These are phyloP conservation scores for Naganishia vaughanmartiniae DNA, from an alignment of 768 basidiomycete species.

Conservation along the genomic window DNA sequence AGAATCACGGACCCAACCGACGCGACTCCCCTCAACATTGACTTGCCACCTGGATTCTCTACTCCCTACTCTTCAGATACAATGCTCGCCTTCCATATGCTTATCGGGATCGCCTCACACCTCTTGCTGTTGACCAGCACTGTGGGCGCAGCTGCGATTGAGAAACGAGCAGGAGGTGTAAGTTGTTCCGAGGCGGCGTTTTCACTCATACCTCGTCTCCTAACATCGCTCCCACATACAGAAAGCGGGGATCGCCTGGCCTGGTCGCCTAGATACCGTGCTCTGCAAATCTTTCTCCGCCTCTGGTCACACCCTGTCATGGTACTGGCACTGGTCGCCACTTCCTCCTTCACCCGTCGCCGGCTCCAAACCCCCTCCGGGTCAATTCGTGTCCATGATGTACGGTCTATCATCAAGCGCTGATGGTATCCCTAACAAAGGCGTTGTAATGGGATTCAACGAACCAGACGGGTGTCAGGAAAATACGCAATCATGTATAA, in stretches of 20 bases:
- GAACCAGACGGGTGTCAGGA: conserved; percentile 26
- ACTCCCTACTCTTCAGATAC: background rate
- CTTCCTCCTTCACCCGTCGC: background rate
- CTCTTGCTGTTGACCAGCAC: background rate
- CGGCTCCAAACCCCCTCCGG: background rate
- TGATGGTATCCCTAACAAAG: background rate
- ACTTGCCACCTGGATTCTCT: no score
- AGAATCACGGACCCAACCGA: no score
- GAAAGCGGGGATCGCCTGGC: conserved; percentile 20
- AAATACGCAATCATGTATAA: conserved; percentile 19
- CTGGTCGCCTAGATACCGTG: background rate
- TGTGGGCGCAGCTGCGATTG: background rate
- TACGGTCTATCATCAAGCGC: background rate
- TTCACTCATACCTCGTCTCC: no score
- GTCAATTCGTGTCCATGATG: conserved; percentile 19
- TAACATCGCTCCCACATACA: background rate
- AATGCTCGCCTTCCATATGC: background rate
- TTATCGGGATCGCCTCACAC: background rate
- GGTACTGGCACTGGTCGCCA: conserved; percentile 1
- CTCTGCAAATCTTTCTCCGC: background rate
- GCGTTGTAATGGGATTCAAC: conserved; percentile 27
- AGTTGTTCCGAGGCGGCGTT: no score
- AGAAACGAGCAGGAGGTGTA: background rate
- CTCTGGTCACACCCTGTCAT: background rate
- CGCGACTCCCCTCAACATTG: no score